Conservation (phyloP, 192 early-diverging fungal species). For the Coemansia sp. region DNA sequence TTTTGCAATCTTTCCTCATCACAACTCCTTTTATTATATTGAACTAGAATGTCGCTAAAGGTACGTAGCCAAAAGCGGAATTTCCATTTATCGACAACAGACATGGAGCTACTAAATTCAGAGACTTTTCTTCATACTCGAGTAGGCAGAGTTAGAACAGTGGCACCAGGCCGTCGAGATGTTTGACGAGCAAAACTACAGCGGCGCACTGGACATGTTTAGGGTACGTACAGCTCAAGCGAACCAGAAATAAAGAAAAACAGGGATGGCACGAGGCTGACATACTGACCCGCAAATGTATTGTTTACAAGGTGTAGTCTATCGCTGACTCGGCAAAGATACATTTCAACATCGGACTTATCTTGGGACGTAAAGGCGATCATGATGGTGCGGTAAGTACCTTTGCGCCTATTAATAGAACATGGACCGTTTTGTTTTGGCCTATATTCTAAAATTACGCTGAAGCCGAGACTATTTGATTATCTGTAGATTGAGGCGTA, state of each 20-base stretch:
- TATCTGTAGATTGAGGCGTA: constrained; percentile 71
- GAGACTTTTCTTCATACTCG: neutral
- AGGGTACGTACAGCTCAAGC: constrained; percentile 53
- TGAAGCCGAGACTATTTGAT: constrained; percentile 6
- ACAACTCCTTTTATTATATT: constrained; percentile 5
- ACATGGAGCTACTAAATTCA: constrained; percentile 3
- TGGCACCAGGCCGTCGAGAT: constrained; percentile 77
- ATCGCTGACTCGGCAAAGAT: constrained; percentile 93
- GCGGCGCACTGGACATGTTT: constrained; percentile 67
- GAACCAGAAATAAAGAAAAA: neutral
- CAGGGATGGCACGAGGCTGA: neutral
- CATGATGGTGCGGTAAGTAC: constrained; percentile 79
- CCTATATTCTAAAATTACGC: neutral
- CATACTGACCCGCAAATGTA: neutral
- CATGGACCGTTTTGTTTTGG: neutral
- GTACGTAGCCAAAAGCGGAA: neutral
- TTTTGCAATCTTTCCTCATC: neutral
- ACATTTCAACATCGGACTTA: constrained; percentile 94
- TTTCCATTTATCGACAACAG: neutral
- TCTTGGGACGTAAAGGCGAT: constrained; percentile 71
- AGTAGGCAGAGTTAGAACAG: constrained; percentile 76
- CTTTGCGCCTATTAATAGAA: constrained; percentile 22
- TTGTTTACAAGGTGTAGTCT: constrained; percentile 17
- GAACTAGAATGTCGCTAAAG: constrained; percentile 29
- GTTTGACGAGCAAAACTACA: constrained; percentile 74